phyloP scores from a whole-genome alignment of 2,329 filamentous ascomycete species.

The Aspergillus caelatus region DNA sequence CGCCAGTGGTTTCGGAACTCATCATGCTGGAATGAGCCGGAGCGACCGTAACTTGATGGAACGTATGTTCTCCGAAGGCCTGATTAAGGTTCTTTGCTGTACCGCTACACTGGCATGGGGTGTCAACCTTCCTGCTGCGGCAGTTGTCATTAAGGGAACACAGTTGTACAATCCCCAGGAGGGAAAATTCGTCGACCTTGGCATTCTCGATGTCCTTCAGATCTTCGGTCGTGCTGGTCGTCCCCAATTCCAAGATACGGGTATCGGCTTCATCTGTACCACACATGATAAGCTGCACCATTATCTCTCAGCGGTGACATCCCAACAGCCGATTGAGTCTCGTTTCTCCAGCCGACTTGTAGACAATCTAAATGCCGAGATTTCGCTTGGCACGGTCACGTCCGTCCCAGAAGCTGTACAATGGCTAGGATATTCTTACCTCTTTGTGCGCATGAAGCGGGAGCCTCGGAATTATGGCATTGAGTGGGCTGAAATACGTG shows the following conservation, averaged over 20 bases:
- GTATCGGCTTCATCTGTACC: slow-evolving; percentile 97
- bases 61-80: slow-evolving; percentile 82
- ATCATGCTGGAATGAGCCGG: slow-evolving; percentile 95
- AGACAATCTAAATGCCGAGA: slow-evolving; percentile 95
- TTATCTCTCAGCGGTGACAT: slow-evolving; percentile 89
- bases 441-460: slow-evolving; percentile 94
- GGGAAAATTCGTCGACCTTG: slow-evolving; percentile 93
- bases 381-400: slow-evolving; percentile 90
- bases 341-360: slow-evolving; percentile 91
- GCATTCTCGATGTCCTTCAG: slow-evolving; percentile 94
- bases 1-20: slow-evolving; percentile 87
- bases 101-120: slow-evolving; percentile 97
- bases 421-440: slow-evolving; percentile 96
- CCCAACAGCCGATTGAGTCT: slow-evolving; percentile 97
- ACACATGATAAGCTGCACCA: slow-evolving; percentile 91
- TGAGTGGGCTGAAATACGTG: slow-evolving; percentile 85
- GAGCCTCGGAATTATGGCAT: slow-evolving; percentile 93
- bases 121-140: slow-evolving; percentile 95
- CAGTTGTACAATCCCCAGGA: slow-evolving; percentile 96
- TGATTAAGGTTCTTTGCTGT: slow-evolving; percentile 97
- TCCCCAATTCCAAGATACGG: slow-evolving; percentile 95
- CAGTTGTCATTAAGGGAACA: slow-evolving; percentile 96
- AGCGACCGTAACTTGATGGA: slow-evolving; percentile 96
- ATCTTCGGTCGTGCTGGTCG: slow-evolving; percentile 98
- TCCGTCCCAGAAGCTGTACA: slow-evolving; percentile 91